Percentiles rank a stretch among this genome's conserved stretches.
Conservation (phyloP, 164 flowering plant genomes). For the Vitis rupestris region DNA sequence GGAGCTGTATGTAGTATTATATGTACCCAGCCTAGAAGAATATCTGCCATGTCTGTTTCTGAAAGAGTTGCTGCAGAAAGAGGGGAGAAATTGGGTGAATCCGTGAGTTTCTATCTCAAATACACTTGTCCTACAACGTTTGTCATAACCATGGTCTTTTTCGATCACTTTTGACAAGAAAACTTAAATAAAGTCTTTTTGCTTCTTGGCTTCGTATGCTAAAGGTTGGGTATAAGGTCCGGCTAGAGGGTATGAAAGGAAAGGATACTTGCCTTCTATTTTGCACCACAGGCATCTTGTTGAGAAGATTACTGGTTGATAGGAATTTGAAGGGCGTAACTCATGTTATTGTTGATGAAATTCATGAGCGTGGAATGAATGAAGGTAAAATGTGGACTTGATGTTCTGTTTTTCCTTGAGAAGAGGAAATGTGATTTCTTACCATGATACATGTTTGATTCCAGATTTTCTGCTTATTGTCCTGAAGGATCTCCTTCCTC, state of each 20-base stretch:
- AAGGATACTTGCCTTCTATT: conserved; percentile 93
- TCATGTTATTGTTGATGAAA: conserved; percentile 96
- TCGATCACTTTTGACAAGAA: neutral
- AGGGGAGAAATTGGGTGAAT: conserved; percentile 90
- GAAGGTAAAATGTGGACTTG: conserved; percentile 57
- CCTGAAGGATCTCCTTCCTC: conserved; percentile 82
- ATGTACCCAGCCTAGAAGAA: conserved; percentile 97
- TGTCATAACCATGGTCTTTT: neutral
- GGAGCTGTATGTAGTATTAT: conserved; percentile 85
- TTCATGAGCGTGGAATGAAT: conserved; percentile 99
- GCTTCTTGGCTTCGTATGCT: neutral
- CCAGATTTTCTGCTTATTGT: conserved; percentile 89
- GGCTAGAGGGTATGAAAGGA: conserved; percentile 90
- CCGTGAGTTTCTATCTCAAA: conserved; percentile 51
- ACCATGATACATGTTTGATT: conserved; percentile 15
- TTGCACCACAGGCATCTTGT: conserved; percentile 93
- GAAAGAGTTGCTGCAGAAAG: conserved; percentile 97
- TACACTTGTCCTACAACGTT: conserved; percentile 1
- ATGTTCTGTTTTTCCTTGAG: conserved; percentile 7
- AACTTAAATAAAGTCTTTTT: conserved; percentile 1
- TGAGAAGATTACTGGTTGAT: conserved; percentile 87
- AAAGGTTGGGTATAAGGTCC: conserved; percentile 97
- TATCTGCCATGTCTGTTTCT: conserved; percentile 96
- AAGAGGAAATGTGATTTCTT: conserved; percentile 16
- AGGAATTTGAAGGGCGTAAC: conserved; percentile 83